Percentiles rank a stretch among this genome's conserved stretches.
These are phyloP conservation scores for Anthracocystis panici-leucophaei DNA, from an alignment of 1,284 basidiomycete species.

Conservation along the genomic window DNA sequence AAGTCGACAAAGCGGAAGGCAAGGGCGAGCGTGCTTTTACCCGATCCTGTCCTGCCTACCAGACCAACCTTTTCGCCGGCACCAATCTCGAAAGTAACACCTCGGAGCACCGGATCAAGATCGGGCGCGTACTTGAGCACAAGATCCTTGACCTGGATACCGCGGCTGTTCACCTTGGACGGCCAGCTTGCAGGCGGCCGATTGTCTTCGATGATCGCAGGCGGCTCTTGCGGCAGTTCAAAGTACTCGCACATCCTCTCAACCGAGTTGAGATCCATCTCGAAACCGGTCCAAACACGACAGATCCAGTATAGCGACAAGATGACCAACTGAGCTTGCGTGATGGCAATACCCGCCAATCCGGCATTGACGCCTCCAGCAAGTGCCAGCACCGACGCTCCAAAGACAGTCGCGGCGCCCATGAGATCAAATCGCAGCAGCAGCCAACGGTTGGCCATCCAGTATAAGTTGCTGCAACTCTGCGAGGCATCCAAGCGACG, in stretches of 20 bases:
- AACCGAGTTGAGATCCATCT: constrained; percentile 72
- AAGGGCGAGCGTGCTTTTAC: constrained; percentile 68
- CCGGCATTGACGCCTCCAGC: constrained; percentile 42
- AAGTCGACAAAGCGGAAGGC: constrained; percentile 62
- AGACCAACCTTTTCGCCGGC: constrained; percentile 87
- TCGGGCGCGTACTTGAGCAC: constrained; percentile 72
- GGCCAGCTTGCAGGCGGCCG: constrained; percentile 73
- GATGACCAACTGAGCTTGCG: constrained; percentile 51
- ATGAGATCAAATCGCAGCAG: constrained; percentile 69
- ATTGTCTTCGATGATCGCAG: constrained; percentile 67
- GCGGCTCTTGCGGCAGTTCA: constrained; percentile 70
- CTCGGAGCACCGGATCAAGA: constrained; percentile 72
- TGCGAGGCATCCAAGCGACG: constrained; percentile 72
- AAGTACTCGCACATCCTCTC: constrained; percentile 72
- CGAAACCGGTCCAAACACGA: constrained; percentile 57
- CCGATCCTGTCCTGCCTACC: constrained; percentile 76
- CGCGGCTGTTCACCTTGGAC: constrained; percentile 65
- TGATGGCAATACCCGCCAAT: constrained; percentile 52
- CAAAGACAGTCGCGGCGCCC: constrained; percentile 71
- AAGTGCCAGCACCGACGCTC: constrained; percentile 71
- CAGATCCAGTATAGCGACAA: constrained; percentile 71
- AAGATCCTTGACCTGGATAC: constrained; percentile 71
- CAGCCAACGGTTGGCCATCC: constrained; percentile 58
- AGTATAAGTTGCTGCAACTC: constrained; percentile 63
- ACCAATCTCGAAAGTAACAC: constrained; percentile 72